phyloP scores from a whole-genome alignment of 352 stramenopile genomes.

The Elongisporangium anandrum region DNA sequence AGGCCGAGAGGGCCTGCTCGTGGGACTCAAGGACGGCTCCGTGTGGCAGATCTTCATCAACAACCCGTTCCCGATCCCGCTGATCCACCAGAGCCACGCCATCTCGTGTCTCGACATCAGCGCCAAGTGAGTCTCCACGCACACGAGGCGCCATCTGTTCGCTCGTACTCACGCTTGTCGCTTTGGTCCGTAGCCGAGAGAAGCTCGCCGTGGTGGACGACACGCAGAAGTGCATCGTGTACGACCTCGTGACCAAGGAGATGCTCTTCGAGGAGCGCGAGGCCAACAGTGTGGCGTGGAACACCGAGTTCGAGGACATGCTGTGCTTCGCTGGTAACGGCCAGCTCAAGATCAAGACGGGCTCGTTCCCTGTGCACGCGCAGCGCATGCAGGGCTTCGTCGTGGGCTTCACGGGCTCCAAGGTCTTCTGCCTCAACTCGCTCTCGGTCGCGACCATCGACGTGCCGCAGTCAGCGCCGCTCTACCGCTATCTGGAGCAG shows the following conservation, averaged over 20 bases:
- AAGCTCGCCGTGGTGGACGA: conserved; percentile 92
- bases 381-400: conserved; percentile 92
- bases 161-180: background rate
- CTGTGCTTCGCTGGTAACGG: conserved; percentile 89
- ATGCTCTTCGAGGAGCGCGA: conserved; percentile 84
- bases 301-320: conserved; percentile 93
- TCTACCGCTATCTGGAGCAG: conserved; percentile 90
- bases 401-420: conserved; percentile 89
- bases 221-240: conserved; percentile 87
- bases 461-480: conserved; percentile 82
- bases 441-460: conserved; percentile 88
- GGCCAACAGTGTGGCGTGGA: conserved; percentile 91
- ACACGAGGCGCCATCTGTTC: background rate
- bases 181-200: conserved; percentile 38
- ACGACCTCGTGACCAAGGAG: conserved; percentile 89
- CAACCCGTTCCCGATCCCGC: conserved; percentile 92
- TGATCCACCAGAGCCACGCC: conserved; percentile 83
- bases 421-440: conserved; percentile 90
- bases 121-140: conserved; percentile 49
- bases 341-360: conserved; percentile 90
- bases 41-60: conserved; percentile 94
- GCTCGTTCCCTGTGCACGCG: conserved; percentile 81
- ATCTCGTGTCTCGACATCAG: conserved; percentile 91
- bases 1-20: conserved; percentile 86
- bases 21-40: conserved; percentile 90